Conservation (phyloP, 495 filamentous ascomycete species). For the Penicillium paxilli region DNA sequence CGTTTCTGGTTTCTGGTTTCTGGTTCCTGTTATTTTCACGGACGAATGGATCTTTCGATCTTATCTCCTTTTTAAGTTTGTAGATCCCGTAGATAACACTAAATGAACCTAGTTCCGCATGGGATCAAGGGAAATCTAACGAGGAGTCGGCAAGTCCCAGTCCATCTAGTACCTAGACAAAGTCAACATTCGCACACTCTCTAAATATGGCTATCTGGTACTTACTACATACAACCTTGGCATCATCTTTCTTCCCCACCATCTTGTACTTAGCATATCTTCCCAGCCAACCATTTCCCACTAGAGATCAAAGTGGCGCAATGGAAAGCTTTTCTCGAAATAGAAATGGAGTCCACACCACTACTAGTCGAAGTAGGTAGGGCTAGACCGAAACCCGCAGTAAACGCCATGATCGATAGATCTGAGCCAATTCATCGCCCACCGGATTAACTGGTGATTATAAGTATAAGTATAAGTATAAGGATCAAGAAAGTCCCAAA, state of each 20-base stretch:
- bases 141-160: neutral
- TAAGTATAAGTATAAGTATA: too few species aligned
- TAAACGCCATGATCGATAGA: neutral
- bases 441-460: too few species aligned
- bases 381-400: neutral
- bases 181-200: too few species aligned
- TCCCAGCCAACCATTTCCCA: neutral
- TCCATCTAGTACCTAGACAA: neutral
- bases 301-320: neutral
- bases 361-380: neutral
- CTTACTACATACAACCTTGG: neutral
- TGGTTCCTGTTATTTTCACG: neutral
- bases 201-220: neutral
- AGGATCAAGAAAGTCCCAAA: too few species aligned
- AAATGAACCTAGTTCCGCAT: neutral
- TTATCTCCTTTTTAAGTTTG: neutral
- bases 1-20: too few species aligned
- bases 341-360: neutral
- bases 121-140: neutral
- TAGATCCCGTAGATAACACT: neutral
- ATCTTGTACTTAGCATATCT: neutral
- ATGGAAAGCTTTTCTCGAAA: neutral
- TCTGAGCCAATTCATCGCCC: neutral
- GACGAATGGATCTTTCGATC: neutral
- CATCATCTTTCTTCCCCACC: neutral